Conservation (phyloP, 768 basidiomycete genomes). For the Rhizopogon vinicolor region DNA sequence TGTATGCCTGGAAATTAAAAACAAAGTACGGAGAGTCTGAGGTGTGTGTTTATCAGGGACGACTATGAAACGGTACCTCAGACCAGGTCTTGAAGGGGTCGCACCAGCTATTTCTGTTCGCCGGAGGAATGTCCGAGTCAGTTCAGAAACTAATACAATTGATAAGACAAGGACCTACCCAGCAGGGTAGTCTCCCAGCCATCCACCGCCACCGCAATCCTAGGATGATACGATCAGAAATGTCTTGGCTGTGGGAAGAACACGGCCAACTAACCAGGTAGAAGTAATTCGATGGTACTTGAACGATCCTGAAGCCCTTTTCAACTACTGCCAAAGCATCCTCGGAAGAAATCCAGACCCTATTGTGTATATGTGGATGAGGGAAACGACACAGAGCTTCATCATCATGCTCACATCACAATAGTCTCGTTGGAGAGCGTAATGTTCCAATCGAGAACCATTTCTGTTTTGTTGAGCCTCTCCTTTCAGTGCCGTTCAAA, state of each 20-base stretch:
- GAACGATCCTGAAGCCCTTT: slow-evolving; percentile 40
- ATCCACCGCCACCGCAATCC: slow-evolving; percentile 46
- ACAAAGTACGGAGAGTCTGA: not conserved
- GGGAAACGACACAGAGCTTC: not conserved
- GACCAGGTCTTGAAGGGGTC: slow-evolving; percentile 52
- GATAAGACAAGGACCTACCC: slow-evolving; percentile 17
- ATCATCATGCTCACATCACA: slow-evolving; percentile 28
- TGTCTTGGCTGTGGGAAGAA: not conserved
- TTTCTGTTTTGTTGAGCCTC: slow-evolving; percentile 29
- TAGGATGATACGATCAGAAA: slow-evolving; percentile 6
- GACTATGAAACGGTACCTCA: slow-evolving; percentile 20
- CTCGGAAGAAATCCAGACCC: slow-evolving; percentile 44
- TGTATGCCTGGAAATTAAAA: slow-evolving; percentile 34
- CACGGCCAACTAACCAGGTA: slow-evolving; percentile 33
- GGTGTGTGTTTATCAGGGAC: slow-evolving; percentile 6
- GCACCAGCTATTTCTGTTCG: slow-evolving; percentile 39
- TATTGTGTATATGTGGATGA: slow-evolving; percentile 5
- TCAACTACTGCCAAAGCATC: slow-evolving; percentile 35
- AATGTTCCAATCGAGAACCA: slow-evolving; percentile 38
- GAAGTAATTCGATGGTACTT: slow-evolving; percentile 48
- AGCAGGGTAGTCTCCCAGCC: slow-evolving; percentile 33
- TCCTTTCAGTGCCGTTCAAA: not conserved
- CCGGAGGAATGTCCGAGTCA: not conserved
- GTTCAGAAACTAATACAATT: not conserved
- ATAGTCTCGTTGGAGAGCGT: slow-evolving; percentile 37